Base-by-base conservation (phyloP, 1,284 basidiomycete genomes). In the Cystobasidium pallidum region DNA sequence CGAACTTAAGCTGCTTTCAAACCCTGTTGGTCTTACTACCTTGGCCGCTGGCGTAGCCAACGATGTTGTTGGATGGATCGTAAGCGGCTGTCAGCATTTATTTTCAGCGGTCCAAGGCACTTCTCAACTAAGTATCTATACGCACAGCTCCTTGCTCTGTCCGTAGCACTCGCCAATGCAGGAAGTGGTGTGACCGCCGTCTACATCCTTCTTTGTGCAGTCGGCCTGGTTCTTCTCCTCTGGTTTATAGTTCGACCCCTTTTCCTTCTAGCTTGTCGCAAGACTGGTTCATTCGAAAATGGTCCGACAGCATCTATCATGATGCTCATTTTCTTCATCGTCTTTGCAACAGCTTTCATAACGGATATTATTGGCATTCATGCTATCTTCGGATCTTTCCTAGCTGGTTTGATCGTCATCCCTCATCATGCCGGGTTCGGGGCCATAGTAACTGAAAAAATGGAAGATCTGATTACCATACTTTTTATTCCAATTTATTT, bases 1-100 rank as follows among this genome's bases (percentile, higher is more conserved):
- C 17, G 84, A 85, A 68, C 83, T 84, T 51, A 84, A 86, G 81
- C 84, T 99, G 1, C 85, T 98, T 68, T 91, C 95, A 75, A 96
- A 93, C 7, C 91, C 89, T 0, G 94, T 99, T 52, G 96, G 95
- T 10, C 89, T 95, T 68, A 89, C 96, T 34, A 92, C 92, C 3
- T 86, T 99, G 3, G 91, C 91, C 0, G 95, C 95, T 0, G 94
- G 95, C 58, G 92, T 98, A 0, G 92, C 90, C 2, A 97, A 96
- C 81, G 94, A 89, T 75, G 85, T 88, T 54, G 84, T 88, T 54
- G 62, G 55, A 45, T 64, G 68, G 71, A 68, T 68, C 15, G 34
- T 68, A 36, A 62, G 67, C 32, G 10, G 1, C 2, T 8, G 7
- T 3, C 3, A 24, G 8, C 3, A 19, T 45, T 15, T 45, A 45